These are phyloP conservation scores for Cryptococcus hybrid DNA, from an alignment of 1,284 basidiomycete species.

Conservation along the genomic window DNA sequence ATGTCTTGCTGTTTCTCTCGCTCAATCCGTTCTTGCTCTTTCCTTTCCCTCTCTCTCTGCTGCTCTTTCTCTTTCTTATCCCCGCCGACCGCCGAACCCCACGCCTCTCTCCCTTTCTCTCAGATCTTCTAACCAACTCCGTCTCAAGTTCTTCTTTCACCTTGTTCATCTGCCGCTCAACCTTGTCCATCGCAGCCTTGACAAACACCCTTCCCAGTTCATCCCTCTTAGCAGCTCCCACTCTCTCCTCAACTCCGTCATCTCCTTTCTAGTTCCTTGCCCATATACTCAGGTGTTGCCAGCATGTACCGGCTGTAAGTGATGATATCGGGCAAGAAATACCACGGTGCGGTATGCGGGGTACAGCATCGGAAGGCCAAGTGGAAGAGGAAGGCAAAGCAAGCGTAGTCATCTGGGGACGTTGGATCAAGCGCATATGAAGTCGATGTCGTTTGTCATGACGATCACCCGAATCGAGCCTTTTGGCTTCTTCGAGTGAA, in stretches of 20 bases:
- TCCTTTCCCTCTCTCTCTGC: conserved; percentile 47
- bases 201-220: conserved; percentile 76
- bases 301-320: conserved; percentile 94
- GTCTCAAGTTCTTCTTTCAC: conserved; percentile 68
- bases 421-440: conserved; percentile 85
- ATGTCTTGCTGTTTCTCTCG: conserved; percentile 8
- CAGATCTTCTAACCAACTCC: conserved; percentile 43
- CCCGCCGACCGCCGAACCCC: conserved; percentile 40
- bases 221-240: conserved; percentile 65
- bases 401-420: conserved; percentile 92
- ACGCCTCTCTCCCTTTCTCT: conserved; percentile 38
- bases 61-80: conserved; percentile 50
- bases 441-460: conserved; percentile 48
- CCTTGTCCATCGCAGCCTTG: conserved; percentile 70
- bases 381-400: conserved; percentile 86
- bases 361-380: conserved; percentile 91
- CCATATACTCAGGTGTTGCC: conserved; percentile 80
- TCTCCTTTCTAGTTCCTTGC: conserved; percentile 70
- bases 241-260: conserved; percentile 61
- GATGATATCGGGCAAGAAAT: conserved; percentile 92
- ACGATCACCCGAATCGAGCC: not conserved
- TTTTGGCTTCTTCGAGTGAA: not conserved
- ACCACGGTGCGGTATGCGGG: conserved; percentile 85
- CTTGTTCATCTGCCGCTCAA: conserved; percentile 73
- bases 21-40: conserved; percentile 30